Evolutionary conservation across 2,329 filamentous ascomycete species (phyloP).

Genomic region (Sporothrix mexicana): DNA sequence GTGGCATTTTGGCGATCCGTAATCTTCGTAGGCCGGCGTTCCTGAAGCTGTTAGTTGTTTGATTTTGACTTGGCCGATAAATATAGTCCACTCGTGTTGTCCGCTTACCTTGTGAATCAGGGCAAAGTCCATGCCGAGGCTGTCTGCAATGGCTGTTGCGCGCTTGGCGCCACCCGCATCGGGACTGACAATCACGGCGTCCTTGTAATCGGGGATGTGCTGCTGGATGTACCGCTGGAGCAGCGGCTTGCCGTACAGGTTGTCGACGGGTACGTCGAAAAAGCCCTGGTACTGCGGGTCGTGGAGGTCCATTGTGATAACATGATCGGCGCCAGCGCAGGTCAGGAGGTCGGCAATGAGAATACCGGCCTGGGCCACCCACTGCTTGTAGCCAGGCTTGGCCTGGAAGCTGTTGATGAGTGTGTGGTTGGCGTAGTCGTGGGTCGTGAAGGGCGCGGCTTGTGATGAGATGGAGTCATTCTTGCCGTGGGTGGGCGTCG

Average conservation of each 20-base stretch:
- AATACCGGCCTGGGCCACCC: slow-evolving; percentile 96
- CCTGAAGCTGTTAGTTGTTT: slow-evolving; percentile 36
- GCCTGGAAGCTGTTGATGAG: slow-evolving; percentile 68
- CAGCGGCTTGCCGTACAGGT: slow-evolving; percentile 84
- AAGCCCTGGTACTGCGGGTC: slow-evolving; percentile 98
- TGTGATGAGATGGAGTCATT: slow-evolving; percentile 50
- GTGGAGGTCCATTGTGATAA: slow-evolving; percentile 94
- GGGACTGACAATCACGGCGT: slow-evolving; percentile 91
- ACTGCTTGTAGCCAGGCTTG: slow-evolving; percentile 95
- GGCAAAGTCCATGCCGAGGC: slow-evolving; percentile 91
- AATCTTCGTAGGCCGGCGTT: slow-evolving; percentile 70
- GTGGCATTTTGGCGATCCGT: slow-evolving; percentile 77
- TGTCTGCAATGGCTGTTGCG: slow-evolving; percentile 92
- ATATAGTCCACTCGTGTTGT: background rate
- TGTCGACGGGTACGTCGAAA: slow-evolving; percentile 98
- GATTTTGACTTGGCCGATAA: background rate
- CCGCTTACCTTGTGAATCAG: slow-evolving; percentile 91
- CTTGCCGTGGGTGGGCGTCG: slow-evolving; percentile 46
- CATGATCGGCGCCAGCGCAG: slow-evolving; percentile 93
- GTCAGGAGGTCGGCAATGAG: slow-evolving; percentile 93
- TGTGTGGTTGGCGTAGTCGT: slow-evolving; percentile 67
- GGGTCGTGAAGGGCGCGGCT: slow-evolving; percentile 62
- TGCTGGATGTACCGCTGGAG: slow-evolving; percentile 75
- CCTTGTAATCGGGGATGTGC: slow-evolving; percentile 81
- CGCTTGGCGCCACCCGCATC: slow-evolving; percentile 97